phyloP scores from a whole-genome alignment of 129 eudicot genomes.

The Centella asiatica region DNA sequence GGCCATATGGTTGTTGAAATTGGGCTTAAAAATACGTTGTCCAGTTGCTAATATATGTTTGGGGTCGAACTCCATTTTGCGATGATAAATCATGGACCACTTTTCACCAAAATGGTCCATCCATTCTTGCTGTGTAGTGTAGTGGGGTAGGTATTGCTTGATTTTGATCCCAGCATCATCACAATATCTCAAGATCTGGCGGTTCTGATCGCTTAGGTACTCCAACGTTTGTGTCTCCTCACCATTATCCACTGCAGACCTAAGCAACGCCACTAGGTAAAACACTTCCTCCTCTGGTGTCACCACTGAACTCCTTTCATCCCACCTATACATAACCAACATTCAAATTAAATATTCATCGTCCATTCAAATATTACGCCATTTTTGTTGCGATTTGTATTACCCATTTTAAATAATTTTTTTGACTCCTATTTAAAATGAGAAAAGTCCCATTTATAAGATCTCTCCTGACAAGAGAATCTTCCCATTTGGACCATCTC shows the following conservation, averaged over 20 bases:
- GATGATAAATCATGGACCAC: conserved; percentile 45
- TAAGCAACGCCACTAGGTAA: conserved; percentile 72
- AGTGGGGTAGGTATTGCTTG: conserved; percentile 78
- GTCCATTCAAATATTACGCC: background rate
- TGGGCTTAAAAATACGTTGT: conserved; percentile 59
- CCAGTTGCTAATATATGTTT: conserved; percentile 63
- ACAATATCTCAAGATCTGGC: conserved; percentile 51
- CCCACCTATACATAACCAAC: conserved; percentile 40
- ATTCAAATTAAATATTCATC: background rate
- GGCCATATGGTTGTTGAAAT: conserved; percentile 19
- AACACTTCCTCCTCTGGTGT: conserved; percentile 79
- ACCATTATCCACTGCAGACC: conserved; percentile 64
- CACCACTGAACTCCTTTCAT: conserved; percentile 54
- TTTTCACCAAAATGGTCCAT: conserved; percentile 64
- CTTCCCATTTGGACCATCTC: conserved; percentile 47
- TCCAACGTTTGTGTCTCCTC: conserved; percentile 57
- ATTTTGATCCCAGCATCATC: conserved; percentile 40
- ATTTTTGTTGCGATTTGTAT: no score
- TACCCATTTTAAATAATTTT: no score
- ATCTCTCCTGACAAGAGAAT: conserved; percentile 66
- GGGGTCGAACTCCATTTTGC: conserved; percentile 69
- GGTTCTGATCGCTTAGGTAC: conserved; percentile 55
- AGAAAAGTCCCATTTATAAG: conserved; percentile 36
- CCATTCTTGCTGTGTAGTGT: conserved; percentile 66
- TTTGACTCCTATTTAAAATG: no score